Percentiles rank a stretch among this genome's conserved stretches.
Conservation (phyloP, 495 filamentous ascomycete genomes). For the Durotheca rogersii region DNA sequence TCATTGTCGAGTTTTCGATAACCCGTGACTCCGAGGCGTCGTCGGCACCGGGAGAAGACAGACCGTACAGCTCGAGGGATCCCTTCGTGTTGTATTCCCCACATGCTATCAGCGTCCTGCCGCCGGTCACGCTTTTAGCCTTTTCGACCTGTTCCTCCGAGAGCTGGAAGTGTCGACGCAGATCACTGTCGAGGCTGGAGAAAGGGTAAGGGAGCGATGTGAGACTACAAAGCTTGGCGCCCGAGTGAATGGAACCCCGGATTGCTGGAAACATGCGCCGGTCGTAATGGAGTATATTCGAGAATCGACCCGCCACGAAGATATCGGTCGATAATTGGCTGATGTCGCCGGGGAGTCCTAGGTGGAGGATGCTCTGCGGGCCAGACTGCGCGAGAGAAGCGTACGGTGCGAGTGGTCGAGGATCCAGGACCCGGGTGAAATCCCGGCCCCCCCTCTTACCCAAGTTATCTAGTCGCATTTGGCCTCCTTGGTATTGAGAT, state of each 20-base stretch:
- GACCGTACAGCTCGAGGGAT: conserved; percentile 81
- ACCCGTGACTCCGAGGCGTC: conserved; percentile 31
- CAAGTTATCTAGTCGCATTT: conserved; percentile 39
- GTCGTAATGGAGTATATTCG: conserved; percentile 86
- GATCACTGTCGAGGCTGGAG: conserved; percentile 53
- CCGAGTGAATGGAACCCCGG: conserved; percentile 75
- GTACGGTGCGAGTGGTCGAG: conserved; percentile 54
- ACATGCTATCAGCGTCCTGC: conserved; percentile 72
- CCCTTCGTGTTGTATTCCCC: conserved; percentile 96
- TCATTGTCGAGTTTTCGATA: conserved; percentile 48
- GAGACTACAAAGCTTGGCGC: conserved; percentile 76
- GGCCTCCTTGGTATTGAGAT: conserved; percentile 17
- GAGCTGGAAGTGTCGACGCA: conserved; percentile 54
- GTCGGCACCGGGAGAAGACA: conserved; percentile 41
- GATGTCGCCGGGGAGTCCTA: conserved; percentile 54
- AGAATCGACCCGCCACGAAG: conserved; percentile 86
- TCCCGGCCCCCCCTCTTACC: conserved; percentile 34
- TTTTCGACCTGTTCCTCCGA: conserved; percentile 52
- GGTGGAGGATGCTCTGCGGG: conserved; percentile 79
- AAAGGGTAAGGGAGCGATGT: conserved; percentile 71
- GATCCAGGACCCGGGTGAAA: conserved; percentile 35
- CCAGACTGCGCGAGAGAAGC: conserved; percentile 78
- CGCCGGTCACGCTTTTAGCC: conserved; percentile 51
- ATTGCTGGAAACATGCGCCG: conserved; percentile 81
- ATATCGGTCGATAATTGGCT: conserved; percentile 61